A percentile compares a stretch with the other conserved stretches of the same genome.
phyloP scores from a whole-genome alignment of 495 filamentous ascomycete species.

The Aspergillus haitiensis region DNA sequence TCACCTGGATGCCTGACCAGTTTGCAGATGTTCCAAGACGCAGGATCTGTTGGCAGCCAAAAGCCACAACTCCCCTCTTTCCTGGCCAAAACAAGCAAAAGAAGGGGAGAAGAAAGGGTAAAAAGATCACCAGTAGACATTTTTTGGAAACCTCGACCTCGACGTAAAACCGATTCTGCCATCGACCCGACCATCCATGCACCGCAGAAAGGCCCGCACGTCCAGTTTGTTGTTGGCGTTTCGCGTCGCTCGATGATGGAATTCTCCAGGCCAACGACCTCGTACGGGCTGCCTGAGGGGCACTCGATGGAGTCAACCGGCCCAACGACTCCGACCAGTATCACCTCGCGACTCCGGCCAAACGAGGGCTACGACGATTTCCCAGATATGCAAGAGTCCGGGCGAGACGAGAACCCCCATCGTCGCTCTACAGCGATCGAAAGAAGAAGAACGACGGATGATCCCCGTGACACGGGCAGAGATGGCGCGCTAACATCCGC shows the following conservation, averaged over 20 bases:
- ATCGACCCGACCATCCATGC: conserved; percentile 22
- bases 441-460: conserved; percentile 20
- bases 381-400: neutral
- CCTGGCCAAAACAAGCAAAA: conserved; percentile 13
- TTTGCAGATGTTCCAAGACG: conserved; percentile 27
- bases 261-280: conserved; percentile 1
- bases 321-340: conserved; percentile 2
- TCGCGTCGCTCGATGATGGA: conserved; percentile 21
- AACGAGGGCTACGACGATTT: neutral
- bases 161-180: conserved; percentile 28
- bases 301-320: conserved; percentile 4
- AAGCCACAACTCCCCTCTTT: conserved; percentile 16
- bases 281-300: neutral
- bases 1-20: conserved; percentile 30
- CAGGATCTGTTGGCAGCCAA: conserved; percentile 20
- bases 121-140: neutral
- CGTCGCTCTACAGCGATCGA: conserved; percentile 13
- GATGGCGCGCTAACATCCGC: conserved; percentile 30
- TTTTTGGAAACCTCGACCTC: conserved; percentile 15
- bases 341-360: neutral
- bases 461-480: conserved; percentile 32
- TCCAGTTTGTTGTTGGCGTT: conserved; percentile 2
- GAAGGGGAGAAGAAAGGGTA: neutral
- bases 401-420: neutral
- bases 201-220: conserved; percentile 10